These are phyloP conservation scores for Tetracladium marchalianum DNA, from an alignment of 495 filamentous ascomycete species.

Conservation along the genomic window DNA sequence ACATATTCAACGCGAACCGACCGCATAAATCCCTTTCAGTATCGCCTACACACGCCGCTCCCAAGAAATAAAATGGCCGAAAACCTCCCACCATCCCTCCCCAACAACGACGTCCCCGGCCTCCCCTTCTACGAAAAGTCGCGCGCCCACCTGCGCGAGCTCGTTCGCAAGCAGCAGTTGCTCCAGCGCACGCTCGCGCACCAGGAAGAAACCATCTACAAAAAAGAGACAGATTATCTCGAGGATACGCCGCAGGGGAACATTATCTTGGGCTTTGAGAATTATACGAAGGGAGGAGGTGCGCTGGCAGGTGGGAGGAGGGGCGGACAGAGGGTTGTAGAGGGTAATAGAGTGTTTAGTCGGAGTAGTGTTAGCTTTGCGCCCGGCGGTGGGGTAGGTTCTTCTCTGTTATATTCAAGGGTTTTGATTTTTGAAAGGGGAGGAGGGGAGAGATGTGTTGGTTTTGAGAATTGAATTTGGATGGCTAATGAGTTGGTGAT, in stretches of 20 bases:
- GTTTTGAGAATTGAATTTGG: background rate
- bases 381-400: constrained; percentile 28
- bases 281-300: constrained; percentile 76
- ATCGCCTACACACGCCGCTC: background rate
- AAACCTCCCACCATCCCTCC: constrained; percentile 28
- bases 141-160: constrained; percentile 36
- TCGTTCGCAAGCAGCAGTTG: constrained; percentile 30
- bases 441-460: background rate
- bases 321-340: constrained; percentile 37
- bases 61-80: constrained; percentile 38
- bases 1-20: background rate
- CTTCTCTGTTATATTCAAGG: background rate
- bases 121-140: constrained; percentile 41
- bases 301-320: constrained; percentile 32
- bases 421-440: background rate
- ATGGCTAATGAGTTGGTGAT: background rate
- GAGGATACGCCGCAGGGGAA: constrained; percentile 86
- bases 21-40: background rate
- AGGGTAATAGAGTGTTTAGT: constrained; percentile 47
- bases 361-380: constrained; percentile 50
- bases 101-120: constrained; percentile 27
- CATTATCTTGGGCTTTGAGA: constrained; percentile 95
- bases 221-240: constrained; percentile 78
- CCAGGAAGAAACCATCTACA: constrained; percentile 71
- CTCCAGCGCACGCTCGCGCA: constrained; percentile 31